Evolutionary conservation across 805 yeast species (phyloP), one percentile per base, ranked within the genome.

Genomic region (Millerago galiae): DNA sequence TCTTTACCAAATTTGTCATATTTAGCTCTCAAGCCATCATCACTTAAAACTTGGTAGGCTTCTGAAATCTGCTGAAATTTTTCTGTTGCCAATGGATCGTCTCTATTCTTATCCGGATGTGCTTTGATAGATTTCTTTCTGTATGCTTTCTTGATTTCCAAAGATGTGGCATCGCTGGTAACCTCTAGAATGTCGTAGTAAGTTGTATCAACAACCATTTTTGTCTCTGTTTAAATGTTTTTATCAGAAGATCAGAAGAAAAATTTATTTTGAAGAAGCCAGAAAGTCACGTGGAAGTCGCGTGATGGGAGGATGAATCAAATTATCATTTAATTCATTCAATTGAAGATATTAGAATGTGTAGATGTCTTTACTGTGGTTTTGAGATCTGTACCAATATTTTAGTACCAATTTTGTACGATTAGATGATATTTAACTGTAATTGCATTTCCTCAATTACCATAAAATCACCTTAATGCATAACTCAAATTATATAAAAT

Each of bases 101-200:
- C 75, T 25, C 83, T 85, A 53, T 84, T 84, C 62, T 84, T 84
- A 60, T 84, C 95, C 3, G 95, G 95, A 60, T 84, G 95, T 52
- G 77, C 79, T 52, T 74, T 75, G 42, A 84, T 71, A 2, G 95
- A 89, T 61, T 79, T 78, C 59, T 80, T 81, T 44, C 93, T 67
- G 62, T 85, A 85, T 0, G 91, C 90, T 58, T 83, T 85, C 58
- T 84, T 85, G 61, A 85, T 80, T 44, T 82, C 85, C 7, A 71
- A 66, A 5, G 77, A 79, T 6, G 78, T 71, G 5, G 91, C 90
- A 3, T 73, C 68, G 2, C 73, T 62, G 1, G 65, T 60, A 3
- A 83, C 77, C 5, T 74, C 84, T 24, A 85, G 61, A 25, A 79
- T 63, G 41, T 85, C 90, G 54, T 85, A 85, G 53, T 84, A 85